Conservation (phyloP, 306 rosid genomes). For the Rosa lucieae region DNA sequence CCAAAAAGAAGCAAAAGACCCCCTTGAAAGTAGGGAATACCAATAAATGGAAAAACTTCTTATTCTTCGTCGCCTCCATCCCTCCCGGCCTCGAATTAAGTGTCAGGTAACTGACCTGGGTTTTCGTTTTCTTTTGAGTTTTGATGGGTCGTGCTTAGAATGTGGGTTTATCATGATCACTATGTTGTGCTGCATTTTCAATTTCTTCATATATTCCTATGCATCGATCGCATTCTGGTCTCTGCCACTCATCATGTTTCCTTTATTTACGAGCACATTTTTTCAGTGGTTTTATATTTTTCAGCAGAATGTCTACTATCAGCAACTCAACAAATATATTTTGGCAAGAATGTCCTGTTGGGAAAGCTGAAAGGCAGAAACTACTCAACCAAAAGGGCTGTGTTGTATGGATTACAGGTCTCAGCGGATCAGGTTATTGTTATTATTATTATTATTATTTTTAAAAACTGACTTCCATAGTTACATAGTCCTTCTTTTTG, state of each 20-base stretch:
- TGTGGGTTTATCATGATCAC: no score
- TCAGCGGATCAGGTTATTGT: slow-evolving; percentile 80
- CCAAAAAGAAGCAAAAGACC: neutral
- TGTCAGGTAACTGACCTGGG: no score
- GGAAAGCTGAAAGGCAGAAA: slow-evolving; percentile 73
- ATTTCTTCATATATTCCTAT: no score
- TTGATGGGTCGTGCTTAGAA: no score
- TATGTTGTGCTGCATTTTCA: no score
- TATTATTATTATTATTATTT: neutral
- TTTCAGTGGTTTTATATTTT: neutral
- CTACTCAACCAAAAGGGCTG: slow-evolving; percentile 89
- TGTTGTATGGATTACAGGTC: slow-evolving; percentile 89
- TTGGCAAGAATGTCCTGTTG: slow-evolving; percentile 81
- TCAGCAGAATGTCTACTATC: slow-evolving; percentile 47
- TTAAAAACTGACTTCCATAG: slow-evolving; percentile 1
- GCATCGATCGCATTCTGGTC: no score
- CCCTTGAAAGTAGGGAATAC: slow-evolving; percentile 1
- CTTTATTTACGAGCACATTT: neutral
- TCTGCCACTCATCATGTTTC: no score
- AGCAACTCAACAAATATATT: slow-evolving; percentile 71
- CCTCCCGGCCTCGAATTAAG: no score
- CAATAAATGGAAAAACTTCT: neutral
- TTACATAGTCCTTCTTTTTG: neutral
- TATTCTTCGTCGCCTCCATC: neutral
- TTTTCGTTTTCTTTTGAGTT: no score